Percentiles rank a stretch among this genome's conserved stretches.
Conservation (phyloP, 1,284 basidiomycete genomes). For the Pseudozyma flocculosa region DNA sequence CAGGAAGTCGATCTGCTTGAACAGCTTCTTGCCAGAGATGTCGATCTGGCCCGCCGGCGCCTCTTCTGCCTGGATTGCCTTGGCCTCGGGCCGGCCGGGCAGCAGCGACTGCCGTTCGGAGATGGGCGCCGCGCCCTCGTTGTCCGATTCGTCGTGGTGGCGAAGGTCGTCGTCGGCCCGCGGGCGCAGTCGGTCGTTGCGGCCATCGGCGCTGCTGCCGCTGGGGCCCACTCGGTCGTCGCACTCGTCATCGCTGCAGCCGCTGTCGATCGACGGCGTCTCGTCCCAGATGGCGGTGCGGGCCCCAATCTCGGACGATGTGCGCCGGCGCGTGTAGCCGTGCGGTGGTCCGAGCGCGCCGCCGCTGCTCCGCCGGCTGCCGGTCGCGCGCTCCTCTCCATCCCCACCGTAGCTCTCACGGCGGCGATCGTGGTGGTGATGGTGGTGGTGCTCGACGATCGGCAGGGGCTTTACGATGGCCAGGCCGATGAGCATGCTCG, state of each 20-base stretch:
- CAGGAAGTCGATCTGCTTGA: constrained; percentile 70
- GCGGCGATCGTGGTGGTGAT: too few relatives aligned
- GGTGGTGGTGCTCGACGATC: constrained; percentile 19
- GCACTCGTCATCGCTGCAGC: constrained; percentile 20
- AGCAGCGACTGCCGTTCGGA: constrained; percentile 22
- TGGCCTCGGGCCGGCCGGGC: constrained; percentile 16
- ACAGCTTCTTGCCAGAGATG: constrained; percentile 63
- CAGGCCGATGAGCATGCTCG: constrained; percentile 70
- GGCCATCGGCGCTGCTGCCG: too few relatives aligned
- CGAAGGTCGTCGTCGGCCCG: not conserved
- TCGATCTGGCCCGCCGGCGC: constrained; percentile 49
- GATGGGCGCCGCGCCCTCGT: not conserved
- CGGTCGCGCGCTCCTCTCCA: not conserved
- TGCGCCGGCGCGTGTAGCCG: constrained; percentile 17
- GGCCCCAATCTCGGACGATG: constrained; percentile 42
- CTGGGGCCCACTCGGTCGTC: not conserved
- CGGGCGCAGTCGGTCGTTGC: too few relatives aligned
- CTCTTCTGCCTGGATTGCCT: constrained; percentile 6
- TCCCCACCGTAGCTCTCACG: too few relatives aligned
- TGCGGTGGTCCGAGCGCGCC: not conserved
- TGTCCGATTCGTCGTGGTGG: not conserved
- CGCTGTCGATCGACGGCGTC: constrained; percentile 18
- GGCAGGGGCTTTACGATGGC: constrained; percentile 68
- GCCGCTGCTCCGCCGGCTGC: not conserved
- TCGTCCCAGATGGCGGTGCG: constrained; percentile 33